Conservation (phyloP, 1,139 yeast genomes). For the Yamadazyma jaroonii region DNA sequence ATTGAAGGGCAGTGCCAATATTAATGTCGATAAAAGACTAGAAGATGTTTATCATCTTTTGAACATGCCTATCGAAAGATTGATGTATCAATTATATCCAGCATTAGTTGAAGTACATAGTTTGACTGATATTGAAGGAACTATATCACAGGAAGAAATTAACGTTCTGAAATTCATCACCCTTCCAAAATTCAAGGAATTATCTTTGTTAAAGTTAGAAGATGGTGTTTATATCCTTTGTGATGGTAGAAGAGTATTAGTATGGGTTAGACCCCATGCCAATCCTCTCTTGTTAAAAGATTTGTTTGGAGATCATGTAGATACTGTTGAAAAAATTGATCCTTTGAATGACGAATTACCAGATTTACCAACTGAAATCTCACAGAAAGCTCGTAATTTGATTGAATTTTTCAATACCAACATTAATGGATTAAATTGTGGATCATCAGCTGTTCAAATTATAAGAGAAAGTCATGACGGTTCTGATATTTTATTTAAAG, state of each 20-base stretch:
- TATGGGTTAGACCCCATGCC: constrained; percentile 74
- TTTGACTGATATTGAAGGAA: constrained; percentile 54
- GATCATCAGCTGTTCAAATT: constrained; percentile 50
- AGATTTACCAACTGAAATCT: constrained; percentile 64
- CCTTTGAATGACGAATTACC: constrained; percentile 67
- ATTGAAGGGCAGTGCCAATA: constrained; percentile 47
- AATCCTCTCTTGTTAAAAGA: constrained; percentile 69
- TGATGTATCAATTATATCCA: constrained; percentile 75
- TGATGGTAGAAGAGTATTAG: constrained; percentile 59
- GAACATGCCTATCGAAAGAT: constrained; percentile 54
- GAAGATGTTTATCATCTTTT: constrained; percentile 55
- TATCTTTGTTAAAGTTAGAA: constrained; percentile 44
- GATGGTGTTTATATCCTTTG: constrained; percentile 81
- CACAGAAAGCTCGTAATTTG: constrained; percentile 64
- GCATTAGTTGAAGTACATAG: constrained; percentile 74
- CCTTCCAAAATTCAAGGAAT: constrained; percentile 50
- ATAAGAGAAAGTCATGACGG: constrained; percentile 69
- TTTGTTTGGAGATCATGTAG: constrained; percentile 60
- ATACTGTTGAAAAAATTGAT: constrained; percentile 42
- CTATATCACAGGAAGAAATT: constrained; percentile 33
- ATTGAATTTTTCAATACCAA: constrained; percentile 48
- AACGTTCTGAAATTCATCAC: constrained; percentile 47
- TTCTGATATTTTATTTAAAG: constrained; percentile 54
- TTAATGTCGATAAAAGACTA: constrained; percentile 57
- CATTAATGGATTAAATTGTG: constrained; percentile 31